Conservation (phyloP, 768 basidiomycete genomes). For the Pisolithus albus region DNA sequence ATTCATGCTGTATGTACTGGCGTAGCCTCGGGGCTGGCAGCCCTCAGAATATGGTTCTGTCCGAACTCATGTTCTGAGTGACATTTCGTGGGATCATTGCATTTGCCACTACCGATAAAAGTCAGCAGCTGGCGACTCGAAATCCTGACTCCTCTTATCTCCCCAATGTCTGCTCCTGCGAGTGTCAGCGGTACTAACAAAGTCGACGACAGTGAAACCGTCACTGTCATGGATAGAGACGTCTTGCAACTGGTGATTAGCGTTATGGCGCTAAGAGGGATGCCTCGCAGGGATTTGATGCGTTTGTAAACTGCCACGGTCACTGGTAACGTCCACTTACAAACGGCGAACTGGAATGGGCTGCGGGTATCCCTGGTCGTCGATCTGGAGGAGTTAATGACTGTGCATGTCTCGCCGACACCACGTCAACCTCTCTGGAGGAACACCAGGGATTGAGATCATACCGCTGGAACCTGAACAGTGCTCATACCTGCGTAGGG, state of each 20-base stretch:
- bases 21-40: no score
- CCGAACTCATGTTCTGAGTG: background rate
- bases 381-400: conserved; percentile 17
- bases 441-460: conserved; percentile 75
- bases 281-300: conserved; percentile 24
- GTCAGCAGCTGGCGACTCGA: conserved; percentile 19
- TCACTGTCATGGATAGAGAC: conserved; percentile 35
- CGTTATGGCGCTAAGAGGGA: conserved; percentile 21
- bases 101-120: conserved; percentile 7
- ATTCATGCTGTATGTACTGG: no score
- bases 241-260: conserved; percentile 53
- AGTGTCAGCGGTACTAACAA: conserved; percentile 7
- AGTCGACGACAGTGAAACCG: conserved; percentile 18
- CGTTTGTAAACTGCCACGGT: conserved; percentile 25
- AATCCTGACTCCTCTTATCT: background rate
- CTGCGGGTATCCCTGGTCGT: conserved; percentile 82
- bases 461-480: conserved; percentile 98
- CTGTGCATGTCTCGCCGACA: conserved; percentile 12
- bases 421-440: conserved; percentile 11
- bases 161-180: conserved; percentile 19
- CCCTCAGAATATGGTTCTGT: no score
- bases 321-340: conserved; percentile 70
- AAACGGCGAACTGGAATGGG: conserved; percentile 63
- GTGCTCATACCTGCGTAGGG: conserved; percentile 98
- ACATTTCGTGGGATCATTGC: conserved; percentile 9